Conservation (phyloP, 108 stramenopile species). For the Cylindrotheca closterium region DNA sequence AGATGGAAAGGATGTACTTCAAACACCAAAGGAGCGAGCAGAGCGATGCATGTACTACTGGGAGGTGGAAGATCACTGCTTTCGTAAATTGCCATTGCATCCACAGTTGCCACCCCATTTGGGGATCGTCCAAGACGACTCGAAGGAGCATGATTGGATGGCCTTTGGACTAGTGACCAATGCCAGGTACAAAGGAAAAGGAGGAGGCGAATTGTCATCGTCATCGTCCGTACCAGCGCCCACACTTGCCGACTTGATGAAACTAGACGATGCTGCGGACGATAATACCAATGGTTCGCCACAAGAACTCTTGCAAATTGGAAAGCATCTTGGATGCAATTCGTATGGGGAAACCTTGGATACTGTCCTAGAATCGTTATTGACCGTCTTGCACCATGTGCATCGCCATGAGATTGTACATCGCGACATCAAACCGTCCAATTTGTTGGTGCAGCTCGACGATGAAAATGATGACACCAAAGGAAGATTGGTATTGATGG, state of each 20-base stretch:
- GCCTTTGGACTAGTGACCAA: constrained; percentile 51
- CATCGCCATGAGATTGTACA: constrained; percentile 65
- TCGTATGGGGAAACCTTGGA: constrained; percentile 46
- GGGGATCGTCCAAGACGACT: constrained; percentile 3
- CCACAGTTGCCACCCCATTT: constrained; percentile 37
- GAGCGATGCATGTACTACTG: constrained; percentile 68
- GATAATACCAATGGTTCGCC: constrained; percentile 13
- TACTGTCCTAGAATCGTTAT: constrained; percentile 40
- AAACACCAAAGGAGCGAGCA: constrained; percentile 19
- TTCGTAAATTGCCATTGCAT: constrained; percentile 43
- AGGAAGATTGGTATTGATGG: constrained; percentile 49
- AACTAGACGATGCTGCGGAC: constrained; percentile 28
- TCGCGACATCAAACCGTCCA: constrained; percentile 81
- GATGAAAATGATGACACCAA: too few species aligned
- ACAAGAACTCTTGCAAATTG: constrained; percentile 40
- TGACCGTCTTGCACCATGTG: constrained; percentile 45
- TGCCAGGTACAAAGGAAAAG: not conserved
- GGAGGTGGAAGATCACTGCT: constrained; percentile 72
- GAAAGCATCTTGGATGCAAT: constrained; percentile 41
- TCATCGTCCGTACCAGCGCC: constrained; percentile 42
- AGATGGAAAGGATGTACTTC: not conserved
- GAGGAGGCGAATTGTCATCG: too few species aligned
- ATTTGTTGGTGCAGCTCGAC: constrained; percentile 54
- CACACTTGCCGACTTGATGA: constrained; percentile 59
- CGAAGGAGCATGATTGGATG: constrained; percentile 64